These are phyloP conservation scores for Moricandia arvensis DNA, from an alignment of 345 rosid genomes.

Conservation along the genomic window DNA sequence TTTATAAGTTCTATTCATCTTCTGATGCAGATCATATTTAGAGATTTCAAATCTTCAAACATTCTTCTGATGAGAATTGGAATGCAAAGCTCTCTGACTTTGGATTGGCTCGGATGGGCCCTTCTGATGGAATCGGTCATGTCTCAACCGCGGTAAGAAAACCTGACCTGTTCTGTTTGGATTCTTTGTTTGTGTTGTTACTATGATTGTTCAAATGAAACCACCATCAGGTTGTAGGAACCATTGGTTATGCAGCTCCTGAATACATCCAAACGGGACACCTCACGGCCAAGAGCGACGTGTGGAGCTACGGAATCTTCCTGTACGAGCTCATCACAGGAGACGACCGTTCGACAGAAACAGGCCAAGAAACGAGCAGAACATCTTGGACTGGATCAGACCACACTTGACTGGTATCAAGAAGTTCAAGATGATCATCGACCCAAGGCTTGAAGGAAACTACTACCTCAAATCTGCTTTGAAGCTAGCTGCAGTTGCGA, in stretches of 20 bases:
- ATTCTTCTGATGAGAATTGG: not conserved
- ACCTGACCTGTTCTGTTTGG: not conserved
- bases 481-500: conserved; percentile 79
- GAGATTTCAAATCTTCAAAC: not conserved
- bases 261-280: conserved; percentile 87
- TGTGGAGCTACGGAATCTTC: conserved; percentile 91
- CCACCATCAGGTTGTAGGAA: conserved; percentile 59
- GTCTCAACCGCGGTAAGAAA: not conserved
- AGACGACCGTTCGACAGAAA: conserved; percentile 78
- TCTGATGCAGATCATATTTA: not conserved
- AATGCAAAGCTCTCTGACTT: not conserved
- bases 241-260: conserved; percentile 95
- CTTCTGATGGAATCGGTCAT: not conserved
- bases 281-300: conserved; percentile 78
- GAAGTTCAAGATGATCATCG: conserved; percentile 71
- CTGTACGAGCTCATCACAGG: conserved; percentile 86
- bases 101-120: not conserved
- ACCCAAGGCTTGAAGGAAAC: conserved; percentile 80
- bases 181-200: not conserved
- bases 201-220: not conserved
- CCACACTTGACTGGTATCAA: conserved; percentile 68
- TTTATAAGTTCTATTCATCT: not conserved
- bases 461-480: conserved; percentile 59
- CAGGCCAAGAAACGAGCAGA: conserved; percentile 83
- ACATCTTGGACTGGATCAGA: conserved; percentile 89